A percentile compares a stretch with the other conserved stretches of the same genome.
Evolutionary conservation across 352 stramenopile species (phyloP).

Genomic region (Aphanomyces euteiches): DNA sequence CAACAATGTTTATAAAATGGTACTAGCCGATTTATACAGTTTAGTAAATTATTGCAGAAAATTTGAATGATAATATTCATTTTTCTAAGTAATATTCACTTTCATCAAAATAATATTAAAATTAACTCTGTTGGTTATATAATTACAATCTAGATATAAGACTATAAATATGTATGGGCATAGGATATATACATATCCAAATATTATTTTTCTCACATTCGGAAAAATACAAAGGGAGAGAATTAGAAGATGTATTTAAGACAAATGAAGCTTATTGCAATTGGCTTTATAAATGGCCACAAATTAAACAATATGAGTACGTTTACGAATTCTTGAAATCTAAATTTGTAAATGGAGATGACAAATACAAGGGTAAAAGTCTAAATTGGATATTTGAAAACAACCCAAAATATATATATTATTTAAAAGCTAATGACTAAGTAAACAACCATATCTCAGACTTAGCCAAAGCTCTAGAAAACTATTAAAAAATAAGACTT

Average conservation of each 20-base stretch:
- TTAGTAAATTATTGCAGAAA: conserved; percentile 4
- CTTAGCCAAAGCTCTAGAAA: neutral
- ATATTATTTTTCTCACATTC: conserved; percentile 5
- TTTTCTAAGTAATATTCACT: conserved; percentile 7
- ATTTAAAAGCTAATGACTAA: conserved; percentile 3
- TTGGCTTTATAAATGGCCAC: conserved; percentile 5
- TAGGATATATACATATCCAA: conserved; percentile 5
- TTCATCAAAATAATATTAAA: conserved; percentile 8
- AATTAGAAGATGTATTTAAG: conserved; percentile 3
- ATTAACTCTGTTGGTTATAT: neutral
- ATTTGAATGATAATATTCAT: conserved; percentile 11
- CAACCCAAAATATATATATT: conserved; percentile 7
- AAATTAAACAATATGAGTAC: conserved; percentile 5
- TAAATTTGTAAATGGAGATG: conserved; percentile 10
- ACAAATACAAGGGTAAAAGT: conserved; percentile 9
- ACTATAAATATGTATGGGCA: conserved; percentile 3
- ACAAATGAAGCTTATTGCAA: conserved; percentile 9
- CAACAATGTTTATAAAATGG: conserved; percentile 1
- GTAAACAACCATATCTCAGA: conserved; percentile 2
- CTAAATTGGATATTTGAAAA: conserved; percentile 11
- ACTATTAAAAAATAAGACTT: neutral
- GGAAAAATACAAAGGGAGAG: conserved; percentile 2
- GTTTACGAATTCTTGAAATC: conserved; percentile 9
- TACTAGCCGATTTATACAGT: conserved; percentile 4
- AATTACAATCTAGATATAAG: conserved; percentile 7